phyloP scores from a whole-genome alignment of 441 rosid species.

The Dalechampia spathulata region DNA sequence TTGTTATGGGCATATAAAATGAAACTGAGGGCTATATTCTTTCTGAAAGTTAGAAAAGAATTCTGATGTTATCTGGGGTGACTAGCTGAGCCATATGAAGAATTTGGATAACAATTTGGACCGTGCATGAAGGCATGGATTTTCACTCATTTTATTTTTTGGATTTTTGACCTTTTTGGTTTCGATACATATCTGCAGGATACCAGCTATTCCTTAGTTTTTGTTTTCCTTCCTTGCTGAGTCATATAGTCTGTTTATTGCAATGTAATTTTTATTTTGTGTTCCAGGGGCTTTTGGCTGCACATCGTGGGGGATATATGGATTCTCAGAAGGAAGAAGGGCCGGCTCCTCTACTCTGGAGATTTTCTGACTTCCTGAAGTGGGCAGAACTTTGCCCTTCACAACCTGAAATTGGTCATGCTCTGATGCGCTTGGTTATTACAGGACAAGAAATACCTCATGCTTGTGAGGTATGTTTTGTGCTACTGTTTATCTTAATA shows the following conservation, averaged over 20 bases:
- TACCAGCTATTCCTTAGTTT: background rate
- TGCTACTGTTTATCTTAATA: background rate
- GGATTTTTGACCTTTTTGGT: too few relatives aligned
- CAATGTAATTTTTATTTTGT: slow-evolving; percentile 10
- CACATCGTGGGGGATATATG: slow-evolving; percentile 98
- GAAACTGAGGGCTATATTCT: too few relatives aligned
- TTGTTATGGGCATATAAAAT: too few relatives aligned
- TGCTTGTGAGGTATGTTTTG: slow-evolving; percentile 77
- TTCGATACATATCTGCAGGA: background rate
- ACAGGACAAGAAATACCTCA: slow-evolving; percentile 99
- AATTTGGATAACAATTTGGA: background rate
- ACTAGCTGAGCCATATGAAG: background rate
- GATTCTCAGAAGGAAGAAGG: slow-evolving; percentile 98
- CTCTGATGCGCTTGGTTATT: slow-evolving; percentile 95
- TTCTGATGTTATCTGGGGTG: too few relatives aligned
- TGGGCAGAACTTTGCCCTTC: slow-evolving; percentile 99
- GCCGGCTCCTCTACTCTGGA: slow-evolving; percentile 94
- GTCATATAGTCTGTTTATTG: background rate
- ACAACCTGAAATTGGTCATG: slow-evolving; percentile 97
- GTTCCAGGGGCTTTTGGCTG: slow-evolving; percentile 84
- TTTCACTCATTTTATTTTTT: background rate
- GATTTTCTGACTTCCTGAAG: slow-evolving; percentile 94
- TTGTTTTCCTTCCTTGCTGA: background rate
- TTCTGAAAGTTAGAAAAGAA: too few relatives aligned
- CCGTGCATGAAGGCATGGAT: background rate